Conservation (phyloP, 2,329 filamentous ascomycete genomes). For the Aspergillus viridinutans region DNA sequence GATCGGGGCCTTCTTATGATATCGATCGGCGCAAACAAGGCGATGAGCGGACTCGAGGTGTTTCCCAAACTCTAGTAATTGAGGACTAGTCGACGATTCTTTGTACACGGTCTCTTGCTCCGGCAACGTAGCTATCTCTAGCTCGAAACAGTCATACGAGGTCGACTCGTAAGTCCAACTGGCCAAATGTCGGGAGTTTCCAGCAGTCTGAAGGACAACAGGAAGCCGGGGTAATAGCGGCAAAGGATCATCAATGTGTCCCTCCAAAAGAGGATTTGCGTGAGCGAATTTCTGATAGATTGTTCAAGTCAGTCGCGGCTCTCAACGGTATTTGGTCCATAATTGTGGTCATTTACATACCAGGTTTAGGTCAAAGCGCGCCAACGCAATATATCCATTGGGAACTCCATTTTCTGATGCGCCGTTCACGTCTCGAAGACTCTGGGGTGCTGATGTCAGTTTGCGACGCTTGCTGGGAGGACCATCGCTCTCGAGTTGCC, state of each 20-base stretch:
- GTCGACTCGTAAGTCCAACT: not conserved
- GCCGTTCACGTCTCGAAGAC: slow-evolving; percentile 14
- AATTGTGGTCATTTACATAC: slow-evolving; percentile 16
- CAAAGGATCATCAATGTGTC: not conserved
- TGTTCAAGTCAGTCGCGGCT: not conserved
- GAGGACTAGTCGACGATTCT: slow-evolving; percentile 12
- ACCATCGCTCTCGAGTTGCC: slow-evolving; percentile 10
- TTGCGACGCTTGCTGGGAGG: slow-evolving; percentile 33
- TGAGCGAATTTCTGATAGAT: slow-evolving; percentile 17
- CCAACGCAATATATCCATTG: slow-evolving; percentile 31
- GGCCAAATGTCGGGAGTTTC: not conserved
- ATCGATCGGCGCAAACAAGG: slow-evolving; percentile 24
- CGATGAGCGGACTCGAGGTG: slow-evolving; percentile 20
- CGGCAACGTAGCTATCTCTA: slow-evolving; percentile 19
- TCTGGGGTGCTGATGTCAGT: slow-evolving; percentile 13
- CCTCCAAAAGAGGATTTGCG: not conserved
- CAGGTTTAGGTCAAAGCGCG: slow-evolving; percentile 26
- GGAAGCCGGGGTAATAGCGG: slow-evolving; percentile 11
- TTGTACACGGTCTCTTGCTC: slow-evolving; percentile 16
- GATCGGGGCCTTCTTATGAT: slow-evolving; percentile 16
- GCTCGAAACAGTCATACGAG: slow-evolving; percentile 10
- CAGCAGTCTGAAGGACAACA: slow-evolving; percentile 15
- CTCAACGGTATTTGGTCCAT: not conserved
- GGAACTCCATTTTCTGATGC: slow-evolving; percentile 16
- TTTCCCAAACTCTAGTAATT: slow-evolving; percentile 16